Base-by-base conservation (phyloP, 2,329 filamentous ascomycete species). In the Aspergillus pseudoterreus region DNA sequence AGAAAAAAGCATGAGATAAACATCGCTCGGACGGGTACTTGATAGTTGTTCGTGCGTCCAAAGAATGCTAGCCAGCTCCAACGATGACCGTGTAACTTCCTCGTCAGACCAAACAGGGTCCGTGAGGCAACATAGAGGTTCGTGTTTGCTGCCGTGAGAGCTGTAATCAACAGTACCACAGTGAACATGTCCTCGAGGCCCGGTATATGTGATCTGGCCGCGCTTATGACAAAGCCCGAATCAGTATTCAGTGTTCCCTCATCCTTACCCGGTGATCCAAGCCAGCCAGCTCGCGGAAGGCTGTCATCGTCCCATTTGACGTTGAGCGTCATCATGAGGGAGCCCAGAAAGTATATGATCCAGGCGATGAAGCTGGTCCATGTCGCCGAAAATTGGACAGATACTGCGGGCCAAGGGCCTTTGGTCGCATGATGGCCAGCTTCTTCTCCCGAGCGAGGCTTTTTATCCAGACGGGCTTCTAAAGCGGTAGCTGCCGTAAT, bases 1-100 rank as follows among this genome's bases (percentile, higher is more conserved):
- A 64, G 61, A 46, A 75, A 74, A n/a, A 71, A 44, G 2, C 70
- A 65, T 2, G 73, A 74, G 17, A 73, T 58, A 6, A 73, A 56
- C 56, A 75, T 66, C 2, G 73, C 71, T 2, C 69, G 61, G 45
- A 71, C 61, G 1, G 73, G 72, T 6, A 75, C 71, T 6, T 57
- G 50, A 8, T 57, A 51, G 6, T 49, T 47, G 45, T 65, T 59
- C 2, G 63, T 65, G 22, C 57, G 62, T 2, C 63, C 63, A 47
- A 66, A 61, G 42, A 53, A 62, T 1, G 61, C 59, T n/a, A 64
- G 47, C 47, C 57, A 60, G 6, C 39, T 43, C 30, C 53, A 55
- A 32, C 47, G 38, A 9, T 59, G 46, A 9, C 50, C 54, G n/a
- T 57, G 57, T 6, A 57, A 47, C 12, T 60, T 51, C 33, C 50